These are phyloP conservation scores for Trichaptum fuscoviolaceum DNA, from an alignment of 768 basidiomycete species.

Conservation along the genomic window DNA sequence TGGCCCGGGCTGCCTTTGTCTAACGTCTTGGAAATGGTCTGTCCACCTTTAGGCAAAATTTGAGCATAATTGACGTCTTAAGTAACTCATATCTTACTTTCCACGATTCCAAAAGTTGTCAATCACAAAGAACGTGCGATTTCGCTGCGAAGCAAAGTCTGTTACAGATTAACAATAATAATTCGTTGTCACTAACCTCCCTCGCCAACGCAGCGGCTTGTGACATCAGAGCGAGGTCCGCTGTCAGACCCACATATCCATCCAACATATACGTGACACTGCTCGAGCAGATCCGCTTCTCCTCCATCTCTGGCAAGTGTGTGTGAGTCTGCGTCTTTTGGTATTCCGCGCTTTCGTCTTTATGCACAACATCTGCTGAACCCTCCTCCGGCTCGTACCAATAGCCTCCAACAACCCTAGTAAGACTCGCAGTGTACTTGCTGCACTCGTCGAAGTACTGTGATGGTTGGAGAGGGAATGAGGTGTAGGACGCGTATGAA, in stretches of 20 bases:
- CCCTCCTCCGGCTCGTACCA: slow-evolving; percentile 18
- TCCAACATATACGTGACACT: slow-evolving; percentile 71
- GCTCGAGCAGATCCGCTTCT: slow-evolving; percentile 39
- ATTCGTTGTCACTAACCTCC: slow-evolving; percentile 39
- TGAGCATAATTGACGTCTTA: slow-evolving; percentile 3
- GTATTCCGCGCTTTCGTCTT: slow-evolving; percentile 20
- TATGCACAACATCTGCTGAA: slow-evolving; percentile 26
- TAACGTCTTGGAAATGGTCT: slow-evolving; percentile 58
- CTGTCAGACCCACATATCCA: slow-evolving; percentile 57
- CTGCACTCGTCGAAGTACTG: slow-evolving; percentile 57
- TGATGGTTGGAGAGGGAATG: slow-evolving; percentile 49
- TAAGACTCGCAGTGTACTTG: slow-evolving; percentile 40
- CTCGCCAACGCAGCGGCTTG: slow-evolving; percentile 62
- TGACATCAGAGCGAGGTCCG: slow-evolving; percentile 62
- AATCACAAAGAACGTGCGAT: slow-evolving; percentile 62
- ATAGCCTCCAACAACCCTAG: slow-evolving; percentile 49
- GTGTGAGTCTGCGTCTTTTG: neutral
- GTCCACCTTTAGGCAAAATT: slow-evolving; percentile 42
- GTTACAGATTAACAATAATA: neutral
- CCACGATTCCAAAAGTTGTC: slow-evolving; percentile 73
- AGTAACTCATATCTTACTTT: slow-evolving; percentile 36
- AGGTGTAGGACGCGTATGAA: slow-evolving; percentile 54
- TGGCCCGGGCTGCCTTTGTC: slow-evolving; percentile 50
- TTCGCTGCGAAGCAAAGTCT: slow-evolving; percentile 33
- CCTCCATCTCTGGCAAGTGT: slow-evolving; percentile 20